These are phyloP conservation scores for Naganishia cerealis DNA, from an alignment of 1,284 basidiomycete species.

Conservation along the genomic window DNA sequence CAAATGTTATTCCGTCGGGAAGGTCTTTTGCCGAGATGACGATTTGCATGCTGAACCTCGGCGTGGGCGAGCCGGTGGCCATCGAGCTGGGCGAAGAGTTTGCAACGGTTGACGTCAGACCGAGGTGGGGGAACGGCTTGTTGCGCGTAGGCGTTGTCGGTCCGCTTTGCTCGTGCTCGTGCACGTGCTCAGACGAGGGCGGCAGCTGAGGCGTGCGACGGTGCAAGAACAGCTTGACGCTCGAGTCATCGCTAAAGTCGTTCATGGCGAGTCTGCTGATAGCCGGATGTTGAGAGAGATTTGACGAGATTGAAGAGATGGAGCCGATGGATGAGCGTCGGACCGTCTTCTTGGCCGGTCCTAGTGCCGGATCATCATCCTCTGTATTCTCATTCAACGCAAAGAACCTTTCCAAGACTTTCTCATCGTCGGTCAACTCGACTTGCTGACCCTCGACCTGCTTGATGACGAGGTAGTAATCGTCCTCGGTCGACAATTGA, in stretches of 20 bases:
- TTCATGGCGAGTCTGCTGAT: constrained; percentile 91
- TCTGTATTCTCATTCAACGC: constrained; percentile 55
- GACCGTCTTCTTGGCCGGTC: constrained; percentile 54
- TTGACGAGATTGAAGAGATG: constrained; percentile 85
- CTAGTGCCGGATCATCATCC: constrained; percentile 36
- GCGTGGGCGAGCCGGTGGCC: constrained; percentile 69
- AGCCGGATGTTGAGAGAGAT: constrained; percentile 87
- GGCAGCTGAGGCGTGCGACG: constrained; percentile 50
- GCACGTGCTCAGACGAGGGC: constrained; percentile 38
- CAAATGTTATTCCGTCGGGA: constrained; percentile 89
- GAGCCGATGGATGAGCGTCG: constrained; percentile 90
- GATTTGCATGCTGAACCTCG: constrained; percentile 80
- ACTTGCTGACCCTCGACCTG: constrained; percentile 80
- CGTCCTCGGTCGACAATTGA: constrained; percentile 62
- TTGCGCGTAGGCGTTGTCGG: constrained; percentile 10
- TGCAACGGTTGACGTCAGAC: constrained; percentile 9
- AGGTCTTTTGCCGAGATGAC: constrained; percentile 83
- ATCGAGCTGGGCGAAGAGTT: constrained; percentile 24
- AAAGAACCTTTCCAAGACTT: constrained; percentile 84
- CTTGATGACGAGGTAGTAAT: constrained; percentile 91
- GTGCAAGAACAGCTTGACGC: constrained; percentile 93
- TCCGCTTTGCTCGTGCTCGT: constrained; percentile 36
- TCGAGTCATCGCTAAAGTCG: constrained; percentile 93
- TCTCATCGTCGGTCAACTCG: constrained; percentile 67
- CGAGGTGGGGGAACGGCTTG: constrained; percentile 31